A percentile compares a stretch with the other conserved stretches of the same genome.
phyloP scores from a whole-genome alignment of 495 filamentous ascomycete species.

The Penicillium verhagenii region DNA sequence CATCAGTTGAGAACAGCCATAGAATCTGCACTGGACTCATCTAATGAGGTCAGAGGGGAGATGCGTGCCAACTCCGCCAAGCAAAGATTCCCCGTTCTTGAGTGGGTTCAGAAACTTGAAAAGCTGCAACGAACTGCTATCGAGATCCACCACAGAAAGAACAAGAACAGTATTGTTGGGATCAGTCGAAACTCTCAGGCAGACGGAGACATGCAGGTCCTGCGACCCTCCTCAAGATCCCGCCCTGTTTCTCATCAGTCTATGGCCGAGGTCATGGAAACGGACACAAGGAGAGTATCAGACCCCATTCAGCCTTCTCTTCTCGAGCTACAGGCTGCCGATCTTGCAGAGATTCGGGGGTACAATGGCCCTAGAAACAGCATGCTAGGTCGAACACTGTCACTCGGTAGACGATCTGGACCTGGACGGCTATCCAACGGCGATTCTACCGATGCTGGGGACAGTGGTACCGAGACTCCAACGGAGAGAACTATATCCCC shows the following conservation, averaged over 20 bases:
- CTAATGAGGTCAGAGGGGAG: conserved; percentile 53
- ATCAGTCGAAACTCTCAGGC: conserved; percentile 13
- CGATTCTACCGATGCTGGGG: conserved; percentile 20
- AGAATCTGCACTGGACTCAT: conserved; percentile 62
- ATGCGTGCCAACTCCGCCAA: conserved; percentile 75
- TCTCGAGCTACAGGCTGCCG: conserved; percentile 14
- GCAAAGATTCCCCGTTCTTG: conserved; percentile 72
- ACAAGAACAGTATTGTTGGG: conserved; percentile 30
- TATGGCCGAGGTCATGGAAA: not conserved
- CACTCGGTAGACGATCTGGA: conserved; percentile 45
- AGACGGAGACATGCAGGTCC: conserved; percentile 39
- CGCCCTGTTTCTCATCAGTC: not conserved
- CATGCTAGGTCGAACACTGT: conserved; percentile 41
- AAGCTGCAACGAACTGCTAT: conserved; percentile 57
- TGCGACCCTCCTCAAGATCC: conserved; percentile 27
- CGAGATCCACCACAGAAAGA: conserved; percentile 44
- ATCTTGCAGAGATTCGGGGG: conserved; percentile 14
- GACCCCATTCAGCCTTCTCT: conserved; percentile 17
- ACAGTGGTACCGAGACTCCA: conserved; percentile 11
- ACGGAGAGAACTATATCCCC: conserved; percentile 19
- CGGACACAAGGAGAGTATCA: not conserved
- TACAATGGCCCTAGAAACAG: conserved; percentile 30
- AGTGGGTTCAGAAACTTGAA: conserved; percentile 64
- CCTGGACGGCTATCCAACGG: conserved; percentile 36
- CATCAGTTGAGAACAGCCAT: conserved; percentile 75